Base-by-base conservation (phyloP, 306 rosid species). In the Gynostemma pentaphyllum region DNA sequence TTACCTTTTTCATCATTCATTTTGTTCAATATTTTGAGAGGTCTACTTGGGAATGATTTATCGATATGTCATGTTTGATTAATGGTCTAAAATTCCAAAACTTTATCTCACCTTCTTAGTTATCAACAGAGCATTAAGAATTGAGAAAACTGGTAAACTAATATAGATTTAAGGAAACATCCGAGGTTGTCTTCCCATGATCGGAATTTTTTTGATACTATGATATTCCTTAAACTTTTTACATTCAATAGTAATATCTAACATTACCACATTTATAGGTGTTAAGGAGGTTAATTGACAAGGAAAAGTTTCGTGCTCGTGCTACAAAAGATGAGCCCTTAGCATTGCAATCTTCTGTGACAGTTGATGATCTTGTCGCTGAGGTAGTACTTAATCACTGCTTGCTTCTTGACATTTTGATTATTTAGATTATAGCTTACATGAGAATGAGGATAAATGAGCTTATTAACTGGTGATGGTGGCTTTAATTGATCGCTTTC, bases 311-410 rank as follows among this genome's bases (percentile, higher is more conserved):
- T 11, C 45, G 75, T 8, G 14, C 79, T 21, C 89, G 85, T 59
- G 82, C 78, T 60, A 75, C 91, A 22, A 81, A 85, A 78, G 95
- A 83, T 14, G 96, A 85, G 11, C 86, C 96, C 66, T 72, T 91
- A 78, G 95, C 88, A 68, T 29, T 91, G 80, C 87, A 73, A 19
- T 65, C 41, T 28, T 71, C 87, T 19, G 82, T 91, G 59, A 78
- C 86, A 14, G 83, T 69, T 73, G 87, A 87, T 16, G 83, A 73
- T 42, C 70, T 91, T 66, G 78, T 91, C 56, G 80, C 83, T 13
- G 96, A 91, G 97, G 97, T 87, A 74, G 47, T 68, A 19, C 69
- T 68, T 73, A 51, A 66, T 57, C 44, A 5, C n/a, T 73, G 36
- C 49, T 15, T 76, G 39, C 29, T 56, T 5, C 2, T 21, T 57